These are phyloP conservation scores for Coemansia sp. DNA, from an alignment of 371 early-diverging fungal species.

Conservation along the genomic window DNA sequence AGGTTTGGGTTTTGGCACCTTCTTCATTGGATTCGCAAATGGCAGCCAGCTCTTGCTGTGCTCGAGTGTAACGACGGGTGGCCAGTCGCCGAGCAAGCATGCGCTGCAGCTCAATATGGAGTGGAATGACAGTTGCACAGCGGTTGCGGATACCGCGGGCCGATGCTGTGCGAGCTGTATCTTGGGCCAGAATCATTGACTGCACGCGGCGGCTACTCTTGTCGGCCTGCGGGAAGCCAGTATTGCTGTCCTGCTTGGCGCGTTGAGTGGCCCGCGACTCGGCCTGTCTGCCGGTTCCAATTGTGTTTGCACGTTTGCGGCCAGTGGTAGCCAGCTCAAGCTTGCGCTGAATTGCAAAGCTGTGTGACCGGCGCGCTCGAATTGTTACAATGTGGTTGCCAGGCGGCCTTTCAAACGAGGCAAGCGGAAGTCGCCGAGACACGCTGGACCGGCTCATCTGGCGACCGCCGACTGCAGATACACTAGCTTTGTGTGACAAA, in stretches of 20 bases:
- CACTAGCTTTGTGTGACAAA: conserved; percentile 43
- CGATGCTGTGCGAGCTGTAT: no score
- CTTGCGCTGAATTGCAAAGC: conserved; percentile 33
- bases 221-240: conserved; percentile 16
- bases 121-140: conserved; percentile 23
- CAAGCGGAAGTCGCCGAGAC: background rate
- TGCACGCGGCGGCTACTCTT: conserved; percentile 28
- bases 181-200: conserved; percentile 26
- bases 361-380: conserved; percentile 34
- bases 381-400: conserved; percentile 28
- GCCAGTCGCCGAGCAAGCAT: conserved; percentile 14
- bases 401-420: background rate
- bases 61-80: background rate
- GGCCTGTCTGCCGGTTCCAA: conserved; percentile 36
- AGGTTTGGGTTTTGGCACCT: background rate
- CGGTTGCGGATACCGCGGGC: conserved; percentile 7
- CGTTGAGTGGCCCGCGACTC: background rate
- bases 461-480: conserved; percentile 40
- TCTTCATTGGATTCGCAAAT: conserved; percentile 1
- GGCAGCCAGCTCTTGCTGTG: background rate
- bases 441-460: background rate
- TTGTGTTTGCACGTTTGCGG: conserved; percentile 45
- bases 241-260: background rate
- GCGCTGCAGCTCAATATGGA: conserved; percentile 42
- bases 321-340: conserved; percentile 29